These are phyloP conservation scores for Nothomitra cinnamomea DNA, from an alignment of 2,329 filamentous ascomycete species.

Conservation along the genomic window DNA sequence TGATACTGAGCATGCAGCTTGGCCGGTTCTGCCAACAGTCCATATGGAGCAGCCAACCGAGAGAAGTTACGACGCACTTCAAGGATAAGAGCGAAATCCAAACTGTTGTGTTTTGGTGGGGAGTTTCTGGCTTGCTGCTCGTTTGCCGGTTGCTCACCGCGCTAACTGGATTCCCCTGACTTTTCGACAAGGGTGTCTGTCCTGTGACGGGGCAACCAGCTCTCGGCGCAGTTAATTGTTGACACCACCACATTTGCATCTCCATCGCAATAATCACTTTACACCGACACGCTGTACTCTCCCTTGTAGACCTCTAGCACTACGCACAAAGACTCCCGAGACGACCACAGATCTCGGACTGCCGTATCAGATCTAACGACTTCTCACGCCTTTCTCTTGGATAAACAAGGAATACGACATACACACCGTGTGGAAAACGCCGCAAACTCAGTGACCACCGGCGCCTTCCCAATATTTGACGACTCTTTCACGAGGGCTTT, in stretches of 20 bases:
- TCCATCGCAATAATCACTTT: neutral
- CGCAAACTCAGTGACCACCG: neutral
- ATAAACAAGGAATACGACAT: too few relatives aligned
- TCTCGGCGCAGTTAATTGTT: constrained; percentile 1
- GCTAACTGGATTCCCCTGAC: constrained; percentile 2
- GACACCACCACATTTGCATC: neutral
- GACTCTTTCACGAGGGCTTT: neutral
- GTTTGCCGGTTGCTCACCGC: neutral
- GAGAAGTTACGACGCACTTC: neutral
- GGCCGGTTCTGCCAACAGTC: neutral
- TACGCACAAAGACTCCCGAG: too few relatives aligned
- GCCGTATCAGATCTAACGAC: neutral
- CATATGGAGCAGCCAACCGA: neutral
- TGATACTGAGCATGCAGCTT: neutral
- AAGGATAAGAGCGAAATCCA: neutral
- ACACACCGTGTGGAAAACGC: neutral
- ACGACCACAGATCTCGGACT: too few relatives aligned
- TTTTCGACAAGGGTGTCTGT: constrained; percentile 1
- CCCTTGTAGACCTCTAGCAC: neutral
- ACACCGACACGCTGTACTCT: neutral
- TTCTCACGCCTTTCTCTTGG: neutral
- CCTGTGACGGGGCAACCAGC: constrained; percentile 1
- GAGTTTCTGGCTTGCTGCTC: neutral
- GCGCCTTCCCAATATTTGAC: neutral
- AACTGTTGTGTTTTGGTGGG: constrained; percentile 3